Evolutionary conservation across 192 early-diverging fungal species (phyloP), one percentile per base, ranked within the genome.

Genomic region (Dissophora globulifera): DNA sequence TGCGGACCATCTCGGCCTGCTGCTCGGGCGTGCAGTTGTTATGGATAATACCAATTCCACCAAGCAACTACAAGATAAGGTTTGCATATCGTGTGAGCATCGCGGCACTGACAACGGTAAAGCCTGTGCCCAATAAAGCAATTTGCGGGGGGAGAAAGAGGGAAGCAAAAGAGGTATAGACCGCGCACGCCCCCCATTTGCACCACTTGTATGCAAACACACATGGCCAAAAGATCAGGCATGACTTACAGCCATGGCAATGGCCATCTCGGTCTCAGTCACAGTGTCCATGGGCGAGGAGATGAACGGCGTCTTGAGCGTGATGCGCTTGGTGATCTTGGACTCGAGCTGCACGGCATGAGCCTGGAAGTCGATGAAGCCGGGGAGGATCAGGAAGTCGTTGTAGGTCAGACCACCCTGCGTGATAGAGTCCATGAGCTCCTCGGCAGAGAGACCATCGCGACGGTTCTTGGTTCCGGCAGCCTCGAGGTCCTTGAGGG

Each of bases 231-330:
- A n/a, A n/a, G n/a, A n/a, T n/a, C 5, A 3, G 30, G 20, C 11
- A 31, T 55, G 38, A 80, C 90, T 92, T 72, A 93, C 83, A 49
- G 96, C 96, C 93, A 99, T 96, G 63, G 92, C 90, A 78, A 97
- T 94, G 41, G 97, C 97, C 97, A 99, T 99, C n/a, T 94, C 90
- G 16, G 92, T 85, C 85, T 99, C 96, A 30, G 97, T 97, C 22
- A 99, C 97, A 32, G 97, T 99, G 81, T 99, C 97, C 97, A 99
- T 99, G 56, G 96, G 97, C 58, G 91, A 92, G 20, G 94, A 96
- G 69, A 97, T 69, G 79, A 99, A 93, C 6, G 97, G 97, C 13
- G 95, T 94, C 81, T 93, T 94, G 83, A 99, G 86, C 50, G 87
- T 83, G 68, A 94, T 95, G 62, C 94, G 89, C 82, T 90, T 93